A percentile compares a stretch with the other conserved stretches of the same genome.
These are phyloP conservation scores for Monosporascus sp. DNA, from an alignment of 2,329 filamentous ascomycete genomes.

Conservation along the genomic window DNA sequence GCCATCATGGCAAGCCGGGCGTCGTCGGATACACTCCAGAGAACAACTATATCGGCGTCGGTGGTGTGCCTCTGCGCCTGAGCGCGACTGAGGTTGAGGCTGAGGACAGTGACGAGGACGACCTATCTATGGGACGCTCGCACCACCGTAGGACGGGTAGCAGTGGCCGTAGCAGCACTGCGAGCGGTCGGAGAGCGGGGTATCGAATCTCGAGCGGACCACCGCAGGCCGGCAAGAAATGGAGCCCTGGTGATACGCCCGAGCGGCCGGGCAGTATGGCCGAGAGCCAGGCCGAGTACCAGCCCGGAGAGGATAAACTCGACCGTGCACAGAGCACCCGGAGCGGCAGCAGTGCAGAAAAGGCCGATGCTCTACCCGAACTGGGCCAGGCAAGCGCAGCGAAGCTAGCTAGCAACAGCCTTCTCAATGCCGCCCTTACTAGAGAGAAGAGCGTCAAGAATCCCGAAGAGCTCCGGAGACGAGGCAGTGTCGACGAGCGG, in stretches of 20 bases:
- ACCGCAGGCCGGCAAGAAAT: conserved; percentile 36
- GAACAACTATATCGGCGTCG: conserved; percentile 66
- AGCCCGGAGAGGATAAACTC: conserved; percentile 22
- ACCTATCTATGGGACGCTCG: conserved; percentile 42
- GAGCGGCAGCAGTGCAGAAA: conserved; percentile 55
- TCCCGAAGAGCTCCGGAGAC: conserved; percentile 65
- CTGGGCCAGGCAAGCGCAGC: conserved; percentile 37
- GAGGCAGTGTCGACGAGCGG: conserved; percentile 79
- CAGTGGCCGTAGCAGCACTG: conserved; percentile 67
- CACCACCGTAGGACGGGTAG: conserved; percentile 69
- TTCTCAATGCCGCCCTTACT: conserved; percentile 51
- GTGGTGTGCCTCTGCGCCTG: conserved; percentile 82
- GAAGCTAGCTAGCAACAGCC: conserved; percentile 53
- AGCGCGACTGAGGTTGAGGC: conserved; percentile 95
- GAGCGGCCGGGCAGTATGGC: conserved; percentile 49
- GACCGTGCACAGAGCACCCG: conserved; percentile 41
- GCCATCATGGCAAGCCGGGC: conserved; percentile 77
- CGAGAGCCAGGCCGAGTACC: conserved; percentile 34
- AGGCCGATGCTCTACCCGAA: conserved; percentile 56
- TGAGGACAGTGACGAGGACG: conserved; percentile 75
- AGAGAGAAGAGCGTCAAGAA: conserved; percentile 63
- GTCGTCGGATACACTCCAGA: conserved; percentile 75
- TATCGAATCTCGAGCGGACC: conserved; percentile 49
- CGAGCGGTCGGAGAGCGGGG: conserved; percentile 45
- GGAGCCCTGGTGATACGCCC: conserved; percentile 52